Conservation (phyloP, 2,329 filamentous ascomycete genomes). For the Coniochaeta sp. region DNA sequence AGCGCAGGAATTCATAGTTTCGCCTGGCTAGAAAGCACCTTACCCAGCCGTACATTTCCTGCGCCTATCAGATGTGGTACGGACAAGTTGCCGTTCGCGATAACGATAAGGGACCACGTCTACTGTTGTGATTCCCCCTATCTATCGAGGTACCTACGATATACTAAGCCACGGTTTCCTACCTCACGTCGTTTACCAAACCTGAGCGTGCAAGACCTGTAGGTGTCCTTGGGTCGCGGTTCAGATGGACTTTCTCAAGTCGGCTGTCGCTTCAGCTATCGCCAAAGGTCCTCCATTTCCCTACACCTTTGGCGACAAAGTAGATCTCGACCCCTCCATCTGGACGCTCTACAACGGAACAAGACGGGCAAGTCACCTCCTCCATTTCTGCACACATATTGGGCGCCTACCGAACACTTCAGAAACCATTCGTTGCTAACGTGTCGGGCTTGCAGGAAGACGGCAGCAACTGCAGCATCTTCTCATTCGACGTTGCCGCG, state of each 20-base stretch:
- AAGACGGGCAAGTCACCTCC: conserved; percentile 57
- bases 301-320: conserved; percentile 85
- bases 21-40: neutral
- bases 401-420: neutral
- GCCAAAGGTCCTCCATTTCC: conserved; percentile 90
- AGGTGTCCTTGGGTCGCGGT: neutral
- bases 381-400: neutral
- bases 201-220: neutral
- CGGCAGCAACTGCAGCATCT: conserved; percentile 88
- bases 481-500: conserved; percentile 82
- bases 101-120: neutral
- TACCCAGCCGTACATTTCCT: too few relatives aligned
- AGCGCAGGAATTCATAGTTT: neutral
- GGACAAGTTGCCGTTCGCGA: conserved; percentile 1
- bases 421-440: conserved; percentile 1
- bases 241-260: conserved; percentile 94
- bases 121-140: neutral
- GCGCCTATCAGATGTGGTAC: too few relatives aligned
- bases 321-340: conserved; percentile 88
- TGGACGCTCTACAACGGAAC: conserved; percentile 97
- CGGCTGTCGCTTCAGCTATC: conserved; percentile 92
- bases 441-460: conserved; percentile 61
- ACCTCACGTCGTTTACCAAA: neutral
- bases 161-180: neutral
- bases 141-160: neutral